Base-by-base conservation (phyloP, 192 early-diverging fungal species). In the Coemansia umbellata region DNA sequence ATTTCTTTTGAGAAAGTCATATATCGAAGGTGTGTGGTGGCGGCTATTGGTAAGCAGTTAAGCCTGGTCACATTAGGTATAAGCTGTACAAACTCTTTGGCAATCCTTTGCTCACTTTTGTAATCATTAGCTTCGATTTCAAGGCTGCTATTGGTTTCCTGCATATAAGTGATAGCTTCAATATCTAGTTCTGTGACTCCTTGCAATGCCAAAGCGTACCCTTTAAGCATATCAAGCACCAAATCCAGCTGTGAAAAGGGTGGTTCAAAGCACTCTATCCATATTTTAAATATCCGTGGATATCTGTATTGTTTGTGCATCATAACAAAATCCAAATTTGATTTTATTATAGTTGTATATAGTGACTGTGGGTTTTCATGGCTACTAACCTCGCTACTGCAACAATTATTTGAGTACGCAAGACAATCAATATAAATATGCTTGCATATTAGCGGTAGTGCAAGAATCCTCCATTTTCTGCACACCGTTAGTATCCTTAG, bases 381-480 rank as follows among this genome's bases (percentile, higher is more conserved):
- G 14, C 43, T 5, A 27, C n/a, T n/a, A n/a, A n/a, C n/a, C n/a
- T n/a, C n/a, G n/a, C n/a, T n/a, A n/a, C n/a, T n/a, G n/a, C n/a
- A n/a, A n/a, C n/a, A n/a, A n/a, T n/a, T n/a, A n/a, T n/a, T n/a
- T n/a, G n/a, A n/a, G n/a, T n/a, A n/a, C 24, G n/a, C 3, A 28
- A 1, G 43, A 28, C 10, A 27, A 26, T 45, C 28, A 5, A 45
- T 26, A 13, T 45, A 10, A 1, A 45, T n/a, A 2, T 28, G 26
- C 2, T 26, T 45, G 14, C 15, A 45, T 14, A 45, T 26, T n/a
- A 45, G 13, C 24, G 43, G 43, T 27, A 27, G 21, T 26, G 43
- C 43, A 22, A 45, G 3, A 5, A n/a, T n/a, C 17, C 43, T 45
- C 43, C 43, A 45, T 19, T 45, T 45, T 45, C 43, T 45, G 17